Percentiles rank a stretch among this genome's conserved stretches.
Evolutionary conservation across 352 stramenopile species (phyloP).

Genomic region (Globisporangium orthogonon): DNA sequence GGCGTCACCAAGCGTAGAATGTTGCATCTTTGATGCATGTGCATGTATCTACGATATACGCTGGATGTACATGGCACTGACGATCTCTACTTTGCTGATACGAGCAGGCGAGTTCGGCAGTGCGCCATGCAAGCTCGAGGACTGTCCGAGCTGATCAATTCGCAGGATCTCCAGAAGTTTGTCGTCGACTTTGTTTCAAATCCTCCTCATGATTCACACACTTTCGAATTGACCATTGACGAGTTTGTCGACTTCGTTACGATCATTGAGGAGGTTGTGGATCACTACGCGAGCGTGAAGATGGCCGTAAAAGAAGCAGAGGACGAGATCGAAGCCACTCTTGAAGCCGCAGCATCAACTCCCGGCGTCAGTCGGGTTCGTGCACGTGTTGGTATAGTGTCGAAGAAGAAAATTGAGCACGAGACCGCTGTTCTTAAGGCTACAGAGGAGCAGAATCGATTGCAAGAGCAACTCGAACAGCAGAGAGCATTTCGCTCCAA

Average conservation of each 20-base stretch:
- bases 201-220: constrained; percentile 11
- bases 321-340: constrained; percentile 39
- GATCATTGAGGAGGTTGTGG: constrained; percentile 50
- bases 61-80: not conserved
- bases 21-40: too few species aligned
- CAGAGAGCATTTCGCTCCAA: constrained; percentile 9
- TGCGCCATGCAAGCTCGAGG: constrained; percentile 34
- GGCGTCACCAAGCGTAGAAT: too few species aligned
- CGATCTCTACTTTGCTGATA: not conserved
- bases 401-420: constrained; percentile 46
- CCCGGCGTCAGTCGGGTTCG: constrained; percentile 25
- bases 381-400: constrained; percentile 39
- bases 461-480: constrained; percentile 15
- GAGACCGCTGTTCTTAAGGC: constrained; percentile 41
- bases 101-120: constrained; percentile 25
- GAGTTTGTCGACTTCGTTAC: constrained; percentile 51
- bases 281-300: constrained; percentile 39
- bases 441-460: constrained; percentile 25
- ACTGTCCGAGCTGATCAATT: constrained; percentile 34
- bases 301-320: constrained; percentile 46
- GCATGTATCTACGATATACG: too few species aligned
- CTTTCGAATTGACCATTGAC: constrained; percentile 19
- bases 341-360: constrained; percentile 17
- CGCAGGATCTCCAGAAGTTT: constrained; percentile 45
- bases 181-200: constrained; percentile 47